Evolutionary conservation across 1,284 basidiomycete species (phyloP), one percentile per base, ranked within the genome.

Genomic region (Cutaneotrichosporon dermatis): DNA sequence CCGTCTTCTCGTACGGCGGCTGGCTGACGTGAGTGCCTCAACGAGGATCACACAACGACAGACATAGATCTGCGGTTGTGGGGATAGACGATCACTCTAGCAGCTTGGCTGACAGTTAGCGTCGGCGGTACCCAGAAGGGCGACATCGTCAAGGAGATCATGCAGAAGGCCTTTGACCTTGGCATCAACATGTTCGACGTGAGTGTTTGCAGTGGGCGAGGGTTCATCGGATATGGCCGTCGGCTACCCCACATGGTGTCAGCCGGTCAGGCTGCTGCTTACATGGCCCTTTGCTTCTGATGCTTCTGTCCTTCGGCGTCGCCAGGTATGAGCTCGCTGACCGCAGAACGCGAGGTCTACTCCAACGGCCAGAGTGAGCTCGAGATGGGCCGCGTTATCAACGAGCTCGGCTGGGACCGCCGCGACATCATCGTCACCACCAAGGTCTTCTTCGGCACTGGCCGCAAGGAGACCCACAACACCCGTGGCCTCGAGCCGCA

Each of bases 1-100:
- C 89, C 4, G 70, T 90, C 25, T 88, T 91, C 78, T 88, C 86
- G 16, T 82, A 90, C 46, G 89, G 89, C 60, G 87, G 88, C 76
- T 92, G 89, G 90, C 67, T 79, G 60, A 79, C 77, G 74, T 76
- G 63, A 66, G 74, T 25, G 25, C 25, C 25, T 25, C 25, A 25
- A 25, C 25, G 25, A 25, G 25, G 25, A 25, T 25, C 25, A 25
- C 25, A 25, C 25, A 25, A 25, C 25, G 25, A 25, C 25, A 25
- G 25, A 25, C 25, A 25, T 25, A 25, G 25, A 25, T 25, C 25
- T 25, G 25, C 25, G 25, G 25, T 25, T 25, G 25, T 25, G 25
- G 25, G 25, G 25, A 25, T 25, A 25, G 25, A 25, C 25, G 25
- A 25, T 25, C 25, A 25, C 25, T 25, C 25, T 25, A 25, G 25